Conservation (phyloP, 2,329 filamentous ascomycete genomes). For the Calonectria pseudoturangicola region DNA sequence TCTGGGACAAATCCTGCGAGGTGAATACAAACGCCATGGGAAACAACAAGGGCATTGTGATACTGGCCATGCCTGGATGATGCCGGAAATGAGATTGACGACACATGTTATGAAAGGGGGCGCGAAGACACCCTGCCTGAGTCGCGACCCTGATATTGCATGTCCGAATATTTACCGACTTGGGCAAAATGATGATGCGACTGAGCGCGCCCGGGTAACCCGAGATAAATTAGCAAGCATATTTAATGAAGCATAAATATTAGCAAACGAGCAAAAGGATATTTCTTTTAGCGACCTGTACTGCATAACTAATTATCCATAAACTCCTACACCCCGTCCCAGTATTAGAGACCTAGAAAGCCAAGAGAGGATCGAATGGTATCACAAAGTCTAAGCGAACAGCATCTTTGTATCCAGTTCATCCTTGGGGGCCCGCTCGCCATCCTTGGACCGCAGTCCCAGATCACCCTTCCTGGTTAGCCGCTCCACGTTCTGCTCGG, state of each 20-base stretch:
- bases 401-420: conserved; percentile 85
- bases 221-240: conserved; percentile 20
- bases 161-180: conserved; percentile 52
- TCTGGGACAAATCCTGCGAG: conserved; percentile 45
- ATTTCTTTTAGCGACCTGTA: conserved; percentile 48
- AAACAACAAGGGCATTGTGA: conserved; percentile 44
- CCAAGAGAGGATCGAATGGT: conserved; percentile 52
- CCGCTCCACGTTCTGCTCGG: conserved; percentile 83
- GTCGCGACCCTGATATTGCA: conserved; percentile 47
- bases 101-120: conserved; percentile 41
- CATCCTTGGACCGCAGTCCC: conserved; percentile 81
- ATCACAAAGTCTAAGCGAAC: conserved; percentile 75
- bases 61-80: conserved; percentile 48
- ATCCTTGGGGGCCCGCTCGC: conserved; percentile 77
- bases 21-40: conserved; percentile 46
- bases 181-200: conserved; percentile 52
- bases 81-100: conserved; percentile 41
- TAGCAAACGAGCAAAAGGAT: conserved; percentile 36
- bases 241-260: conserved; percentile 29
- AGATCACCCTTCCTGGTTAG: conserved; percentile 84
- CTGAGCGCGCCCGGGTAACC: not conserved
- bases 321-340: conserved; percentile 54
- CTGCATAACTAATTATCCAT: conserved; percentile 49
- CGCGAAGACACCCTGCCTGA: conserved; percentile 35
- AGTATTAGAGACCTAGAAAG: conserved; percentile 52